Conservation (phyloP, 2,329 filamentous ascomycete genomes). For the Phyllosticta capitalensis region DNA sequence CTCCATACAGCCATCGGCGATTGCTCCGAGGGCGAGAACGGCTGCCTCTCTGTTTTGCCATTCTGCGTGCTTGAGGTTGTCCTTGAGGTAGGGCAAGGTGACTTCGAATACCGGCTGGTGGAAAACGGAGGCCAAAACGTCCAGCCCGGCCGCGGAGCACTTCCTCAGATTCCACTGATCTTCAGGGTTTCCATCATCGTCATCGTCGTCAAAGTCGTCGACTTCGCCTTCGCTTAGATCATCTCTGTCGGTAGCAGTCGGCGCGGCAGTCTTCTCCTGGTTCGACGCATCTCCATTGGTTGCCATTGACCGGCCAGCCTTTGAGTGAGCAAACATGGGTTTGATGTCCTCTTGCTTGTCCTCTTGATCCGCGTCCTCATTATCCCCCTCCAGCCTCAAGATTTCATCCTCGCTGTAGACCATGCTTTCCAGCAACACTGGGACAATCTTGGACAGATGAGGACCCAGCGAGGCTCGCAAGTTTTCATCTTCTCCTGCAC, state of each 20-base stretch:
- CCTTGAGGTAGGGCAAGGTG: slow-evolving; percentile 84
- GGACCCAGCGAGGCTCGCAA: slow-evolving; percentile 68
- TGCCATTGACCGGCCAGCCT: slow-evolving; percentile 42
- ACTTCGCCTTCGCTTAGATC: slow-evolving; percentile 84
- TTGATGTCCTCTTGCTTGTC: slow-evolving; percentile 87
- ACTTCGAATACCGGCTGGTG: slow-evolving; percentile 79
- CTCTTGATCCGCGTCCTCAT: slow-evolving; percentile 76
- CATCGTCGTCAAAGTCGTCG: slow-evolving; percentile 60
- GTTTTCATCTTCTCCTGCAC: slow-evolving; percentile 76
- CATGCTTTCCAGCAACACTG: slow-evolving; percentile 88
- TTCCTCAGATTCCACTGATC: slow-evolving; percentile 93
- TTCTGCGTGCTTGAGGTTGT: slow-evolving; percentile 76
- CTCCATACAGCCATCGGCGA: slow-evolving; percentile 88
- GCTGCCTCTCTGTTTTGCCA: slow-evolving; percentile 93
- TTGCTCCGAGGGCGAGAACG: slow-evolving; percentile 85
- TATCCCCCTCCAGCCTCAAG: slow-evolving; percentile 66
- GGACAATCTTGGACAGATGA: slow-evolving; percentile 75
- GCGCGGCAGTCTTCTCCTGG: slow-evolving; percentile 40
- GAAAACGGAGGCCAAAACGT: slow-evolving; percentile 89
- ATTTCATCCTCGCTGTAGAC: slow-evolving; percentile 94
- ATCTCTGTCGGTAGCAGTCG: slow-evolving; percentile 48
- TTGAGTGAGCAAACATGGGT: slow-evolving; percentile 75
- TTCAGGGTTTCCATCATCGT: slow-evolving; percentile 65
- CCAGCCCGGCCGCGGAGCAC: slow-evolving; percentile 89
- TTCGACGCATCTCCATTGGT: slow-evolving; percentile 32